Conservation (phyloP, 2,329 filamentous ascomycete species). For the Trichoderma atroviride region DNA sequence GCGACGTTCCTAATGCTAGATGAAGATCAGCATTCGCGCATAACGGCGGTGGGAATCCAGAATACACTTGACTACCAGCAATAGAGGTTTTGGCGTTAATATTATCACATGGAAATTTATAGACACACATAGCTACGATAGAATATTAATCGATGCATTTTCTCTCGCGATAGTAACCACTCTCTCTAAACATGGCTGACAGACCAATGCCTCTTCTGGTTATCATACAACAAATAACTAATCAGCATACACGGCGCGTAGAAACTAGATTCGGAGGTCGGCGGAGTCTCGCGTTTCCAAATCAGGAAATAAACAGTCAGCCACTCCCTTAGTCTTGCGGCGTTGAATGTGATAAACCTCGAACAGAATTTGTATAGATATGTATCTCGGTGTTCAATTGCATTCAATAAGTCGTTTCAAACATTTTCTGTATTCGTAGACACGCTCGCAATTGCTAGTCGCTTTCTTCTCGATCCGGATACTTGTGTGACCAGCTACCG, state of each 20-base stretch:
- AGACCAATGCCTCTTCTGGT: background rate
- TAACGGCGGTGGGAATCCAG: too few species aligned
- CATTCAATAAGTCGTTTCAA: background rate
- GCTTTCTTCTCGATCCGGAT: background rate
- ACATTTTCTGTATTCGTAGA: too few species aligned
- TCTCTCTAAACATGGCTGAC: conserved; percentile 33
- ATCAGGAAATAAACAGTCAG: background rate
- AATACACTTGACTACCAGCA: too few species aligned
- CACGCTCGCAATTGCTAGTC: too few species aligned
- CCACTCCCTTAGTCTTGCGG: background rate
- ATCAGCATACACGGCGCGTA: background rate
- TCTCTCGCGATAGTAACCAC: conserved; percentile 45
- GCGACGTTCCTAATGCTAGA: too few species aligned
- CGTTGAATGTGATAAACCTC: background rate
- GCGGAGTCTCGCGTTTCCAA: background rate
- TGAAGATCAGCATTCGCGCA: too few species aligned
- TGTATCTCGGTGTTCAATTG: background rate
- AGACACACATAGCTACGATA: too few species aligned
- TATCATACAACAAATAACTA: background rate
- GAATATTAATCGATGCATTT: too few species aligned
- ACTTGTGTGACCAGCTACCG: too few species aligned
- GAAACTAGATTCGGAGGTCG: background rate
- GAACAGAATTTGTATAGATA: background rate
- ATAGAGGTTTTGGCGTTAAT: too few species aligned
- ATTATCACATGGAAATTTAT: too few species aligned